Conservation (phyloP, 2,329 filamentous ascomycete genomes). For the Fusarium metavorans region DNA sequence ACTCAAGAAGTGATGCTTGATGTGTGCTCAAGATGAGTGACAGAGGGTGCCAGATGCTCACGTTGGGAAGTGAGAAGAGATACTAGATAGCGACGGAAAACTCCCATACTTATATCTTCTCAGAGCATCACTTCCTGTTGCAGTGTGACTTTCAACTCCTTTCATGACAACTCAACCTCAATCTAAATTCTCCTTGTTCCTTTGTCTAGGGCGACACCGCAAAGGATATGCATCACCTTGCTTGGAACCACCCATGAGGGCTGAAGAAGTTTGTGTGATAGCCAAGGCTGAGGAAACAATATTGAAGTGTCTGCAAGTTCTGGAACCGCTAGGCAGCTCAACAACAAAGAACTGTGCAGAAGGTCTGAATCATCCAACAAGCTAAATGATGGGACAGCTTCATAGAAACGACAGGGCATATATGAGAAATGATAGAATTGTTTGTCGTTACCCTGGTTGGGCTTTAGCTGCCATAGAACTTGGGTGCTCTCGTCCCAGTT, state of each 20-base stretch:
- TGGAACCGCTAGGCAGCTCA: neutral
- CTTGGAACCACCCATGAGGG: neutral
- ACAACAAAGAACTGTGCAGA: neutral
- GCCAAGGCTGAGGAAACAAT: neutral
- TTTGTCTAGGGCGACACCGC: neutral
- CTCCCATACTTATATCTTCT: neutral
- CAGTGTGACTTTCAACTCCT: neutral
- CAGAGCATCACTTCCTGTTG: rapidly evolving
- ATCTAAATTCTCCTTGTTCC: neutral
- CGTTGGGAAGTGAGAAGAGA: neutral
- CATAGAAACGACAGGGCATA: neutral
- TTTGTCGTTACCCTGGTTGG: neutral
- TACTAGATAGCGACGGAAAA: neutral
- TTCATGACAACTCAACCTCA: neutral
- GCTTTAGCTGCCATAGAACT: neutral
- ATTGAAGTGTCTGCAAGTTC: neutral
- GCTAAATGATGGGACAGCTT: neutral
- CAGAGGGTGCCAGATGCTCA: too few species aligned
- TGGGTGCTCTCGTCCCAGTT: neutral
- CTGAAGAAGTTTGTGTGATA: neutral
- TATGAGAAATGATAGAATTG: neutral
- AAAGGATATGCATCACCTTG: neutral
- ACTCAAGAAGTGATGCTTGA: neutral
- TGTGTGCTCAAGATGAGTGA: neutral
- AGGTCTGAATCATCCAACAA: neutral